Percentiles rank a stretch among this genome's conserved stretches.
Evolutionary conservation across 2,329 filamentous ascomycete species (phyloP).

Genomic region (Calonectria pseudoreteaudii): DNA sequence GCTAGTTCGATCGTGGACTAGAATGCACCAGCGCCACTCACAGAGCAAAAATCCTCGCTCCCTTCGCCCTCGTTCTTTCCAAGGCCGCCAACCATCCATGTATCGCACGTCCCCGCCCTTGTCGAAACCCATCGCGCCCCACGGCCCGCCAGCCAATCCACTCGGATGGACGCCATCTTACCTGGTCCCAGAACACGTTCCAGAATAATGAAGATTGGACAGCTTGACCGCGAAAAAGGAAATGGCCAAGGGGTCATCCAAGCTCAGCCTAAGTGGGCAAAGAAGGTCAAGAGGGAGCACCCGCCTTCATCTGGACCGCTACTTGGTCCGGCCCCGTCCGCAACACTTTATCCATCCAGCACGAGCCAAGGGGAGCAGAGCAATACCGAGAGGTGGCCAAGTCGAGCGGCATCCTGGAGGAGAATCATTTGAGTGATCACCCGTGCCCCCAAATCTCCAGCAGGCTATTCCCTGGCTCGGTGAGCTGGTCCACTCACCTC

Average conservation of each 20-base stretch:
- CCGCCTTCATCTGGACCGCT: background rate
- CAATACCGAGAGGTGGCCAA: background rate
- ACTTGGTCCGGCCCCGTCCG: background rate
- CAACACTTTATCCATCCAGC: background rate
- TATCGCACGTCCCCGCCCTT: conserved; percentile 1
- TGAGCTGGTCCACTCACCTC: background rate
- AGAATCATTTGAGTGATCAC: background rate
- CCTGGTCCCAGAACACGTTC: conserved; percentile 9
- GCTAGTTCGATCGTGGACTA: background rate
- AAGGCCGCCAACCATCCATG: background rate
- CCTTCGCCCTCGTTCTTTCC: background rate
- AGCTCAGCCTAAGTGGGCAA: background rate
- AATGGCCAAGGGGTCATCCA: background rate
- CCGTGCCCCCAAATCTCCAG: background rate
- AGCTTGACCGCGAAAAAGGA: background rate
- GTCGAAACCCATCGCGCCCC: conserved; percentile 7
- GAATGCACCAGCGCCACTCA: background rate
- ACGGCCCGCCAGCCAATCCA: background rate
- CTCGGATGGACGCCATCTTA: background rate
- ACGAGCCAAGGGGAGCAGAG: conserved; percentile 1
- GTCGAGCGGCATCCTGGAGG: background rate
- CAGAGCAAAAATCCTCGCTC: background rate
- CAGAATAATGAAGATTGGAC: conserved; percentile 17
- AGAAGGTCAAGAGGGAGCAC: conserved; percentile 9
- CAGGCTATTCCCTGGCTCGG: background rate